Conservation (phyloP, 306 rosid genomes). For the Calophaca sinica region DNA sequence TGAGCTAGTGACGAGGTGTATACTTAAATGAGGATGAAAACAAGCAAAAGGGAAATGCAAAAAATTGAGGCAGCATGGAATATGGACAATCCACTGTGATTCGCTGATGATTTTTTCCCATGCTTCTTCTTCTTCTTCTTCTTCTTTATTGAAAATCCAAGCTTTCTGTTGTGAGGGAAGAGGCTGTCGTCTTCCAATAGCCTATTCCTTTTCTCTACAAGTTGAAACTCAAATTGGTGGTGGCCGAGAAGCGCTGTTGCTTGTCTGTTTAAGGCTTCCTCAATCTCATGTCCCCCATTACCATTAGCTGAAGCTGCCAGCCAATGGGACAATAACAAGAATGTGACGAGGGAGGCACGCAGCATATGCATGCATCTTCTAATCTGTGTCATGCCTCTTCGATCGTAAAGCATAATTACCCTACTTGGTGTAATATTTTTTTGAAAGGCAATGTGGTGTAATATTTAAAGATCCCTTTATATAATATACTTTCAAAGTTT, state of each 20-base stretch:
- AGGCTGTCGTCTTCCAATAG: background rate
- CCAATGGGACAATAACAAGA: constrained; percentile 27
- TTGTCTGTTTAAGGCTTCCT: background rate
- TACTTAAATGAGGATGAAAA: background rate
- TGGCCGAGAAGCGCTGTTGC: background rate
- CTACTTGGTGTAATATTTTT: background rate
- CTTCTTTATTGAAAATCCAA: background rate
- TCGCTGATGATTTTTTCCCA: constrained; percentile 28
- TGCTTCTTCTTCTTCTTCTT: constrained; percentile 23
- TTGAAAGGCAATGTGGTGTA: too few relatives aligned
- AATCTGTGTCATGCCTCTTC: background rate
- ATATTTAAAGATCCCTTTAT: background rate
- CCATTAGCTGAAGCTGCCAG: background rate
- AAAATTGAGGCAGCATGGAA: background rate
- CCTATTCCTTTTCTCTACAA: background rate
- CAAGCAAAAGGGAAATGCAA: constrained; percentile 29
- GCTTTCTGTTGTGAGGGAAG: constrained; percentile 9
- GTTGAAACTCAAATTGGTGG: background rate
- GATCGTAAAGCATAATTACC: background rate
- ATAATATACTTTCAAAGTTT: background rate
- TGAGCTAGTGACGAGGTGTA: background rate
- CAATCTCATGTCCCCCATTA: background rate
- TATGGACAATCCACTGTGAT: background rate
- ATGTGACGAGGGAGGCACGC: background rate
- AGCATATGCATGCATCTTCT: background rate